These are phyloP conservation scores for Tinospora cordifolia DNA, from an alignment of 164 flowering plant genomes.

Conservation along the genomic window DNA sequence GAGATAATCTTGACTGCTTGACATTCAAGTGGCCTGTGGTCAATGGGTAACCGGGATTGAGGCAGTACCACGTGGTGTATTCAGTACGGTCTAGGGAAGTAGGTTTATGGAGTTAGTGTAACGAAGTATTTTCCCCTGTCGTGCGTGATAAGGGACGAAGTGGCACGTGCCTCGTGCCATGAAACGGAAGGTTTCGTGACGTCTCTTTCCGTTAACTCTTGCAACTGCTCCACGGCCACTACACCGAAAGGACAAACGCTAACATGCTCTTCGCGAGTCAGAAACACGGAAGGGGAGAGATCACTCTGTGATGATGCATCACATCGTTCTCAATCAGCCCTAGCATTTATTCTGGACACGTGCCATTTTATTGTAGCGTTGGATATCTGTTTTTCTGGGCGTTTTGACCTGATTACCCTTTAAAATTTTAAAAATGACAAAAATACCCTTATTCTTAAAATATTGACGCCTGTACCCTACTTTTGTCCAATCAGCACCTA, in stretches of 20 bases:
- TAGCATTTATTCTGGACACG: neutral
- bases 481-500: too few species aligned
- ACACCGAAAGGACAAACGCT: constrained; percentile 16
- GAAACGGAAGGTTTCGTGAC: constrained; percentile 20
- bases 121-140: neutral
- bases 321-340: neutral
- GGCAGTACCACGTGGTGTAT: neutral
- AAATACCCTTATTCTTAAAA: too few species aligned
- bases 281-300: neutral
- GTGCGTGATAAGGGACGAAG: neutral
- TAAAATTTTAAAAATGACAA: too few species aligned
- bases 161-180: constrained; percentile 19
- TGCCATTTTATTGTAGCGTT: neutral
- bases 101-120: neutral
- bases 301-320: neutral
- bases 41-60: neutral
- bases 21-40: neutral
- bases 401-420: too few species aligned
- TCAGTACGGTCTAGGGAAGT: neutral
- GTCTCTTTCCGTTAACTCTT: constrained; percentile 22
- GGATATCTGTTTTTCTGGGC: too few species aligned
- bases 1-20: neutral
- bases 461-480: too few species aligned
- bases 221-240: constrained; percentile 26
- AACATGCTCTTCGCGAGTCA: constrained; percentile 9